These are phyloP conservation scores for Fusarium stilboides DNA, from an alignment of 2,329 filamentous ascomycete species.

Conservation along the genomic window DNA sequence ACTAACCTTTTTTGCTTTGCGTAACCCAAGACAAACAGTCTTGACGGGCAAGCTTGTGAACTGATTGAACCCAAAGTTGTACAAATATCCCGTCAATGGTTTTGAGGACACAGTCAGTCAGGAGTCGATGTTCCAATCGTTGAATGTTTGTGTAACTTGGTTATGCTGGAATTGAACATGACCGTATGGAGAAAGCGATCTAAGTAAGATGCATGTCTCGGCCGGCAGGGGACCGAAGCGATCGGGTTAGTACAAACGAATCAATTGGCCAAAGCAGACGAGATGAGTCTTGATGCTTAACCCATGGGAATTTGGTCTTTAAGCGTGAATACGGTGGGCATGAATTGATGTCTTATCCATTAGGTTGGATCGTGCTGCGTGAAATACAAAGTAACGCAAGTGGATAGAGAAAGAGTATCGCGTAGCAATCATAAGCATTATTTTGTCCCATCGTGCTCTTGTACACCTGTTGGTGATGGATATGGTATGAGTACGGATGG, in stretches of 20 bases:
- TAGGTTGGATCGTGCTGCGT: not conserved
- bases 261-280: slow-evolving; percentile 46
- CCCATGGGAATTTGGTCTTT: not conserved
- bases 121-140: slow-evolving; percentile 22
- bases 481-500: slow-evolving; percentile 17
- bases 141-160: slow-evolving; percentile 20
- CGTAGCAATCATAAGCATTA: slow-evolving; percentile 15
- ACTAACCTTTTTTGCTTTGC: slow-evolving; percentile 7
- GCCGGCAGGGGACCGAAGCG: slow-evolving; percentile 43
- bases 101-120: not conserved
- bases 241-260: slow-evolving; percentile 12
- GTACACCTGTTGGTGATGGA: not conserved
- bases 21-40: slow-evolving; percentile 28
- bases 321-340: not conserved
- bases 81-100: slow-evolving; percentile 14
- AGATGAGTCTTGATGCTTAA: slow-evolving; percentile 13
- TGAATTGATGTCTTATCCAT: not conserved
- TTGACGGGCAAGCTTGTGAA: slow-evolving; percentile 17
- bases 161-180: slow-evolving; percentile 16
- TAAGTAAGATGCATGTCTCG: slow-evolving; percentile 43
- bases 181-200: slow-evolving; percentile 20
- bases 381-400: slow-evolving; percentile 7
- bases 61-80: slow-evolving; percentile 6
- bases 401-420: not conserved
- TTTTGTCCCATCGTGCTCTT: slow-evolving; percentile 1